These are phyloP conservation scores for Lonicera japonica DNA, from an alignment of 129 eudicot genomes.

Conservation along the genomic window DNA sequence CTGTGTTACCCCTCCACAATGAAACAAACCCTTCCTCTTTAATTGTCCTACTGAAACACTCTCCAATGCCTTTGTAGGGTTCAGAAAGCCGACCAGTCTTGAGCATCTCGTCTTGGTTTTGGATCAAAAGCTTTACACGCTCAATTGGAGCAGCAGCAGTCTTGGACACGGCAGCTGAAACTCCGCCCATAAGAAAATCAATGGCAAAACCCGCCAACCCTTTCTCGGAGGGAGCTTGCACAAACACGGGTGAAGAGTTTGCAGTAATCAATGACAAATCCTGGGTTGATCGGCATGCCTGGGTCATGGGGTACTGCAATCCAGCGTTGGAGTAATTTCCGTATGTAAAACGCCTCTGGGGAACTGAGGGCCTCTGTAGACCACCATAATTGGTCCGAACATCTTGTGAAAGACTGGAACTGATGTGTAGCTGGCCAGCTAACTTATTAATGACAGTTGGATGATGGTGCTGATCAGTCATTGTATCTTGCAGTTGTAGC, in stretches of 20 bases:
- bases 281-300: slow-evolving; percentile 5
- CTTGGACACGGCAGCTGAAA: slow-evolving; percentile 18
- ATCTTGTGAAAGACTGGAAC: slow-evolving; percentile 25
- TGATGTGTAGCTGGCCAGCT: slow-evolving; percentile 29
- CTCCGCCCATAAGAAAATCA: slow-evolving; percentile 21
- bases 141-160: slow-evolving; percentile 21
- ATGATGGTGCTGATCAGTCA: slow-evolving; percentile 29
- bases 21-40: slow-evolving; percentile 13
- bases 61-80: slow-evolving; percentile 16
- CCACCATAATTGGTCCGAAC: slow-evolving; percentile 23
- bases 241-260: slow-evolving; percentile 12
- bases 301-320: slow-evolving; percentile 16
- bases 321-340: slow-evolving; percentile 25
- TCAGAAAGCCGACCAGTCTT: slow-evolving; percentile 17
- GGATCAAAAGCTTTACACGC: slow-evolving; percentile 15
- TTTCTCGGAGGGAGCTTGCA: slow-evolving; percentile 18
- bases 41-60: slow-evolving; percentile 12
- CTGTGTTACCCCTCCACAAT: slow-evolving; percentile 18
- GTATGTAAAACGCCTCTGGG: slow-evolving; percentile 20
- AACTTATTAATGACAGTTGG: slow-evolving; percentile 23
- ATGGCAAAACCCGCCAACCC: slow-evolving; percentile 10
- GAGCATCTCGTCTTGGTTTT: slow-evolving; percentile 18
- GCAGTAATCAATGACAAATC: slow-evolving; percentile 4
- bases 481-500: slow-evolving; percentile 3
- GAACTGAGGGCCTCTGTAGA: slow-evolving; percentile 14